Conservation (phyloP, 2,329 filamentous ascomycete species). For the Xylariales sp. region DNA sequence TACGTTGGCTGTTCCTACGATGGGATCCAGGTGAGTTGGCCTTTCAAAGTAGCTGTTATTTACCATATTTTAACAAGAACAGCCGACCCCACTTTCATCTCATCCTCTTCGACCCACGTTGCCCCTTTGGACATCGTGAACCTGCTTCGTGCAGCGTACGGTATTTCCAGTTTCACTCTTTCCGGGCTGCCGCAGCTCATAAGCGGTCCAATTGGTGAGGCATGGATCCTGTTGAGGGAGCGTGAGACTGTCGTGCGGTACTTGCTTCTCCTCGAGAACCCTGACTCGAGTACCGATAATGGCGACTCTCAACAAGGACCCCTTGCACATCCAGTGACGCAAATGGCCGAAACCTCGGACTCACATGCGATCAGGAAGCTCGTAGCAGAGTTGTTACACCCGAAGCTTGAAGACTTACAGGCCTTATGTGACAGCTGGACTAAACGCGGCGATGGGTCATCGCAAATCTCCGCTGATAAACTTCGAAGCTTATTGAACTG, state of each 20-base stretch:
- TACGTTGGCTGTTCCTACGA: constrained; percentile 75
- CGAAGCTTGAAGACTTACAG: constrained; percentile 46
- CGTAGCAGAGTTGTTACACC: constrained; percentile 48
- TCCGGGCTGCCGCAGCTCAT: constrained; percentile 31
- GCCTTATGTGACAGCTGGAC: constrained; percentile 44
- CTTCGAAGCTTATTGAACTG: constrained; percentile 49
- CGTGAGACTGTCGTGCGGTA: constrained; percentile 46
- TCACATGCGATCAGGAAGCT: constrained; percentile 44
- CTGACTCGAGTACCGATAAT: constrained; percentile 3
- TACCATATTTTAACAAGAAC: constrained; percentile 13
- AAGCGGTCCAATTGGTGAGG: constrained; percentile 44
- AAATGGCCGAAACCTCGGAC: constrained; percentile 29
- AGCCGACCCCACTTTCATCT: constrained; percentile 66
- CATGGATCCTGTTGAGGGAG: constrained; percentile 40
- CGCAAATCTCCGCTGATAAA: constrained; percentile 47
- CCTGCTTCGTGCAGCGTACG: constrained; percentile 66
- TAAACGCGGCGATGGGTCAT: constrained; percentile 38
- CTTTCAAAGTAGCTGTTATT: neutral
- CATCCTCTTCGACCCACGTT: constrained; percentile 58
- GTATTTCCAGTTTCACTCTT: constrained; percentile 34
- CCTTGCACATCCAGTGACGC: constrained; percentile 10
- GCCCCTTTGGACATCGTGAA: constrained; percentile 62
- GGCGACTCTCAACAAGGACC: neutral
- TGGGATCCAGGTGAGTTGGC: constrained; percentile 71
- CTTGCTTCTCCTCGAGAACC: constrained; percentile 46